These are phyloP conservation scores for Chloranthus sessilifolius DNA, from an alignment of 164 flowering plant species.

Conservation along the genomic window DNA sequence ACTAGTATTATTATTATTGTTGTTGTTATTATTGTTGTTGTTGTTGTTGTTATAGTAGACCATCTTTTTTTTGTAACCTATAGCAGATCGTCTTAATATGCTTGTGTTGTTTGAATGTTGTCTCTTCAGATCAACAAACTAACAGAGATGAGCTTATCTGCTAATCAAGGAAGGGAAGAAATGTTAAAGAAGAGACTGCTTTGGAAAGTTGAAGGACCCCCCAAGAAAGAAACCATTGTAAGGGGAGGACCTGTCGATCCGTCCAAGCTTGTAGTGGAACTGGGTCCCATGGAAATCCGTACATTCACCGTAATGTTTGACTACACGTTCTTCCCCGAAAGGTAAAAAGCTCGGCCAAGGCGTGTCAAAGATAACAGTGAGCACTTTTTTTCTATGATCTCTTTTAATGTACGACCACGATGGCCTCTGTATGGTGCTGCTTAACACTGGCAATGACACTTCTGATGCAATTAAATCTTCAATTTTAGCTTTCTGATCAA, in stretches of 20 bases:
- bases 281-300: conserved; percentile 90
- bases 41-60: no score
- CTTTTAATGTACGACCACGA: neutral
- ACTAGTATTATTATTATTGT: no score
- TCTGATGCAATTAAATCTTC: no score
- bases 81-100: no score
- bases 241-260: conserved; percentile 81
- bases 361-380: neutral
- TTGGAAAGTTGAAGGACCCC: conserved; percentile 64
- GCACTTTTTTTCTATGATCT: neutral
- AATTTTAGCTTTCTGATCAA: neutral
- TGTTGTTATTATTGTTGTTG: no score
- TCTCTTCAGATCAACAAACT: conserved; percentile 56
- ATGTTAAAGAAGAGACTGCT: conserved; percentile 78
- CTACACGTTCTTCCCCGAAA: conserved; percentile 9
- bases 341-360: neutral
- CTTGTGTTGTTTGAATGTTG: no score
- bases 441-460: no score
- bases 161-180: conserved; percentile 72
- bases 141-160: conserved; percentile 75
- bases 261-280: conserved; percentile 50
- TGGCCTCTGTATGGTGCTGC: neutral
- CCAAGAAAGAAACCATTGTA: conserved; percentile 21
- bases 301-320: conserved; percentile 53
- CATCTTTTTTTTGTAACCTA: no score